Percentiles rank a stretch among this genome's conserved stretches.
These are phyloP conservation scores for Candida ulmi DNA, from an alignment of 805 yeast genomes.

Conservation along the genomic window DNA sequence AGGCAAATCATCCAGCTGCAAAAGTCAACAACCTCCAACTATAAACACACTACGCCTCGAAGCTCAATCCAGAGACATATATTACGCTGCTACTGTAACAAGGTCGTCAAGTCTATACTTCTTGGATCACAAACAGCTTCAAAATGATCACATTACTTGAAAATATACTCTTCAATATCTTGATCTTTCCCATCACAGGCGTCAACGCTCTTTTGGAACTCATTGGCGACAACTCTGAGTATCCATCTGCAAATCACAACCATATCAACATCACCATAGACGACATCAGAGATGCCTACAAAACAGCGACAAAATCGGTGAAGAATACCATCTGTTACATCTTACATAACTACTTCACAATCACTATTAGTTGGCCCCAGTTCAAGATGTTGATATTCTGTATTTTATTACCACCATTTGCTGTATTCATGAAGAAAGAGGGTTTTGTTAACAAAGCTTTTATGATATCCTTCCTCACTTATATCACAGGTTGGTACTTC, in stretches of 20 bases:
- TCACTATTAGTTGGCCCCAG: background rate
- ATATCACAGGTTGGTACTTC: background rate
- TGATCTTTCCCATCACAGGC: constrained; percentile 2
- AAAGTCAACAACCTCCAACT: too few species aligned
- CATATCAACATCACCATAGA: background rate
- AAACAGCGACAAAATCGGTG: too few species aligned
- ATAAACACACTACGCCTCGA: too few species aligned
- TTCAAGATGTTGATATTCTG: background rate
- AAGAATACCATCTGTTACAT: too few species aligned
- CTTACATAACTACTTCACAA: background rate
- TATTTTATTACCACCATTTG: constrained; percentile 4
- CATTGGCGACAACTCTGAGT: constrained; percentile 1
- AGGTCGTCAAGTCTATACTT: too few species aligned
- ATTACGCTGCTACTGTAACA: too few species aligned
- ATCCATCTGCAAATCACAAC: background rate
- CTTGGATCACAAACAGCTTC: too few species aligned
- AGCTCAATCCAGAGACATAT: too few species aligned
- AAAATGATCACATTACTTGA: background rate
- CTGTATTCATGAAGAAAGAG: constrained; percentile 1
- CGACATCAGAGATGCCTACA: too few species aligned
- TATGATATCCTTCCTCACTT: background rate
- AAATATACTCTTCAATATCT: background rate
- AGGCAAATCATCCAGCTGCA: too few species aligned
- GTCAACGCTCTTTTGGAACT: constrained; percentile 3
- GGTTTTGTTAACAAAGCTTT: background rate